Conservation (phyloP, 2,329 filamentous ascomycete genomes). For the Clarireedia monteithiana region DNA sequence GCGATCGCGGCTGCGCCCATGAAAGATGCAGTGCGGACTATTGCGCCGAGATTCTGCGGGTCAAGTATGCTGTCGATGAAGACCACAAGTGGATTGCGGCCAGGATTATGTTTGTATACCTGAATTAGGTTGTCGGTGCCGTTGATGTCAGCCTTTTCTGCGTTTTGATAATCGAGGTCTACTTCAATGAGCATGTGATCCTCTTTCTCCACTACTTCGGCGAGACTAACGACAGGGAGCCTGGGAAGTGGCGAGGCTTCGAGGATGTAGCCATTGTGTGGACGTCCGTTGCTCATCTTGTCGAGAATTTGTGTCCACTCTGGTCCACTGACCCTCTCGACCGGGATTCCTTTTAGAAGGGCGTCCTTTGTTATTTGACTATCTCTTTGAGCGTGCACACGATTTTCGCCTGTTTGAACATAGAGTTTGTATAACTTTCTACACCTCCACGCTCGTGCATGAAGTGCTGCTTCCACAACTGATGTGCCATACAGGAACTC, state of each 20-base stretch:
- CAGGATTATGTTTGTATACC: constrained; percentile 22
- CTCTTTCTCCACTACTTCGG: constrained; percentile 18
- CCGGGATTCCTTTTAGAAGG: constrained; percentile 39
- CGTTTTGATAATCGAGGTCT: constrained; percentile 57
- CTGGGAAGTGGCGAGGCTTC: constrained; percentile 80
- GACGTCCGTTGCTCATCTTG: constrained; percentile 72
- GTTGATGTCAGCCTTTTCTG: constrained; percentile 68
- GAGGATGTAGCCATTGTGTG: constrained; percentile 84
- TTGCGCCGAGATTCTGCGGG: constrained; percentile 82
- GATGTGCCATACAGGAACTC: constrained; percentile 86
- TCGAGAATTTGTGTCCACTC: constrained; percentile 64
- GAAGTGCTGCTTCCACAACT: constrained; percentile 72
- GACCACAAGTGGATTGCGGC: constrained; percentile 61
- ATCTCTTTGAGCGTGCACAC: constrained; percentile 41
- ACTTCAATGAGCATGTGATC: constrained; percentile 38
- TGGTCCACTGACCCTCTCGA: constrained; percentile 47
- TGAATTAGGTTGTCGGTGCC: constrained; percentile 49
- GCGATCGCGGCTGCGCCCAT: constrained; percentile 81
- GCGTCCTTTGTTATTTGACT: constrained; percentile 40
- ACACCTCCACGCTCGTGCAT: constrained; percentile 40
- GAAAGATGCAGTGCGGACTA: constrained; percentile 82
- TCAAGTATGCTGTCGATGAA: constrained; percentile 73
- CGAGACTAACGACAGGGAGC: constrained; percentile 54
- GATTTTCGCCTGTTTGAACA: constrained; percentile 54
- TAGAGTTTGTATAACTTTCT: constrained; percentile 82